These are phyloP conservation scores for Choricystis sp. DNA, from an alignment of 139 green algal species.

Conservation along the genomic window DNA sequence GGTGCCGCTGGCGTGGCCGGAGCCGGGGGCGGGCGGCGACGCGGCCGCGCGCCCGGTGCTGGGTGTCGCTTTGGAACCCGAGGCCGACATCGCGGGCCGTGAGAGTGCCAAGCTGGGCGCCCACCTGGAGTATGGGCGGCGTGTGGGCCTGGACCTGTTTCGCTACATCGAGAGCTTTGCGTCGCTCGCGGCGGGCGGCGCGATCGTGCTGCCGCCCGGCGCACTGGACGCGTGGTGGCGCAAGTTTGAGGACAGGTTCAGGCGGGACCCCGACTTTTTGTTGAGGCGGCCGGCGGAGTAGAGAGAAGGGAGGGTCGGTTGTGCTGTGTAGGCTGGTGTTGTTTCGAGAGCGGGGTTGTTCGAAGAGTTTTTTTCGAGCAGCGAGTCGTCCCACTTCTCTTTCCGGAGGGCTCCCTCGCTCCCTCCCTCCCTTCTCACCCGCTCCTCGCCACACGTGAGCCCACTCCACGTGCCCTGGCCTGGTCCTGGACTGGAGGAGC, in stretches of 20 bases:
- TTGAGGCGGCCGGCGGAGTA: neutral
- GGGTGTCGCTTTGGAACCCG: neutral
- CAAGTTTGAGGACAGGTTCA: neutral
- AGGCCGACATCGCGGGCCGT: neutral
- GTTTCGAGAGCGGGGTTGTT: no score
- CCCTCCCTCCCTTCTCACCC: no score
- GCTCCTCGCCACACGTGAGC: no score
- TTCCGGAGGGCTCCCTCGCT: no score
- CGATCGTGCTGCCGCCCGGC: neutral
- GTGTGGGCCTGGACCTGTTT: neutral
- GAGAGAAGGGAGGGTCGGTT: no score
- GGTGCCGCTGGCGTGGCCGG: neutral
- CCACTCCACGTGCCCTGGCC: no score
- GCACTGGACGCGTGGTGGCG: neutral
- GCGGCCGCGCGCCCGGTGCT: neutral
- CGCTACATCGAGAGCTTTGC: neutral
- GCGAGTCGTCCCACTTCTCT: no score
- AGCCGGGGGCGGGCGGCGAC: no score
- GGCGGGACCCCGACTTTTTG: neutral
- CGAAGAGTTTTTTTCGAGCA: no score
- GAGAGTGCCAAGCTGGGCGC: neutral
- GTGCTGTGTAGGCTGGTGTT: no score
- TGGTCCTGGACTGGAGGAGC: no score
- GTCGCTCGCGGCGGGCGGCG: neutral
- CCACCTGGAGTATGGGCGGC: neutral